These are phyloP conservation scores for Aureobasidium subglaciale DNA, from an alignment of 2,329 filamentous ascomycete species.

Conservation along the genomic window DNA sequence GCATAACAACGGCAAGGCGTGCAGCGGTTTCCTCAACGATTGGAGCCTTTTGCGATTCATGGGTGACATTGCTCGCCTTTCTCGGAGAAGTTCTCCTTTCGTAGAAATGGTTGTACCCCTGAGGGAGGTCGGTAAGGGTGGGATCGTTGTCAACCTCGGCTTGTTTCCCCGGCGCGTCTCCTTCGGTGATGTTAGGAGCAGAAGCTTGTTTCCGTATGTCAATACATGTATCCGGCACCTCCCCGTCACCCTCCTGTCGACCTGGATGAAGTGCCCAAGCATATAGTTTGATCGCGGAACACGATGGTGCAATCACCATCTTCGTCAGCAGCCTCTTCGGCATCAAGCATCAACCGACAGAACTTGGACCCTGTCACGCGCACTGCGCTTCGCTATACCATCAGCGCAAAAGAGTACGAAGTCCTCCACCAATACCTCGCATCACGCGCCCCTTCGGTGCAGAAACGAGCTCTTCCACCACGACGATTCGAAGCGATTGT, in stretches of 20 bases:
- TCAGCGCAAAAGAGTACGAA: conserved; percentile 79
- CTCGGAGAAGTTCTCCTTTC: background rate
- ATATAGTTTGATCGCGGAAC: background rate
- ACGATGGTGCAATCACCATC: conserved; percentile 4
- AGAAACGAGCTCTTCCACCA: conserved; percentile 47
- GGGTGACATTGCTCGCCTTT: background rate
- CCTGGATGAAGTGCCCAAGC: background rate
- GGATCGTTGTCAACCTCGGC: background rate
- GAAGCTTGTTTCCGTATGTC: conserved; percentile 5
- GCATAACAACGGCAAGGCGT: background rate
- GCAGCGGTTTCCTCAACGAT: background rate
- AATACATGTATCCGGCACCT: background rate
- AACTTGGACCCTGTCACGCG: conserved; percentile 64
- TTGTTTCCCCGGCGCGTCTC: background rate
- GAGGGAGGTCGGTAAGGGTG: background rate
- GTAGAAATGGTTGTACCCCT: background rate
- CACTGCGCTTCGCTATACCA: conserved; percentile 77
- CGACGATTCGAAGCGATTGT: conserved; percentile 45
- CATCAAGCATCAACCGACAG: conserved; percentile 8
- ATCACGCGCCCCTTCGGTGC: conserved; percentile 58
- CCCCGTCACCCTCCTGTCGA: background rate
- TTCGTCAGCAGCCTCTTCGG: conserved; percentile 3
- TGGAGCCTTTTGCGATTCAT: background rate
- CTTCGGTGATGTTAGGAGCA: background rate
- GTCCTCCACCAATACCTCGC: conserved; percentile 76